These are phyloP conservation scores for Dothistroma pini DNA, from an alignment of 2,329 filamentous ascomycete species.

Conservation along the genomic window DNA sequence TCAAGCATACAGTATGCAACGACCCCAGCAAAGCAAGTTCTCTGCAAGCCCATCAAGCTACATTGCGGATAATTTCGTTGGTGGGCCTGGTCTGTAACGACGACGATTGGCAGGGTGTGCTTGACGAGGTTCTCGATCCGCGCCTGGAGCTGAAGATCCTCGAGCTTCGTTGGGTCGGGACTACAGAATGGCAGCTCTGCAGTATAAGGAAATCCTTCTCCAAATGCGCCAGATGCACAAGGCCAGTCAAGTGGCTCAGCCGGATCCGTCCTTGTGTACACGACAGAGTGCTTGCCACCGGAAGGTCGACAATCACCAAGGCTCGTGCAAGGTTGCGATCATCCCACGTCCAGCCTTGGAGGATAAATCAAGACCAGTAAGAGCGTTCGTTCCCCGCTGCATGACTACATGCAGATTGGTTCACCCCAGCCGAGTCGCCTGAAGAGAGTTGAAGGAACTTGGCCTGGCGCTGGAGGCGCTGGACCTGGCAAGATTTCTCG, in stretches of 20 bases:
- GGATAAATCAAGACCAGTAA: neutral
- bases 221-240: neutral
- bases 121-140: neutral
- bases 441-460: constrained; percentile 28
- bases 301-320: neutral
- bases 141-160: neutral
- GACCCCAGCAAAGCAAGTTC: neutral
- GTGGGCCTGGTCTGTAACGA: neutral
- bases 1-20: neutral
- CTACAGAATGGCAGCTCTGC: neutral
- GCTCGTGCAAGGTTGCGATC: neutral
- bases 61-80: neutral
- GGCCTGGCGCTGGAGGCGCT: constrained; percentile 28
- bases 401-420: constrained; percentile 1
- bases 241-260: neutral
- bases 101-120: neutral
- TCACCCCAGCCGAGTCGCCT: constrained; percentile 17
- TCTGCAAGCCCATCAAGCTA: neutral
- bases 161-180: neutral
- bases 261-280: neutral
- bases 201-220: neutral
- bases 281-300: neutral
- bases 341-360: neutral
- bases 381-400: neutral
- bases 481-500: constrained; percentile 46